Evolutionary conservation across 2,329 filamentous ascomycete genomes (phyloP), one percentile per base, ranked within the genome.

Genomic region (Xylariomycetidae sp.): DNA sequence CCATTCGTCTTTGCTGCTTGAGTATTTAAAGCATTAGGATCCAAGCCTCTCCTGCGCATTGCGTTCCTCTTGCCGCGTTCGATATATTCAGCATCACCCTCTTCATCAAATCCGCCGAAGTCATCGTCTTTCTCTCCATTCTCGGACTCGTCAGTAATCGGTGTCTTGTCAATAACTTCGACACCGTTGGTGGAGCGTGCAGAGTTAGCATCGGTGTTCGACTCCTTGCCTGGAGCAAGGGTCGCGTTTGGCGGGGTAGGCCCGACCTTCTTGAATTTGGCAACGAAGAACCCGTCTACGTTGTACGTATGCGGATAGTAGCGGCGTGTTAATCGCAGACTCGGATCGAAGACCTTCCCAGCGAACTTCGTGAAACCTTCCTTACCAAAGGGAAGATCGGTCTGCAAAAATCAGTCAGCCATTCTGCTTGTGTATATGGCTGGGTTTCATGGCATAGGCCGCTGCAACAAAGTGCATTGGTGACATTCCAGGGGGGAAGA

Each of bases 241-340:
- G n/a, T n/a, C 3, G 73, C 69, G 34, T 74, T 77, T 36, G 71
- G 64, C 2, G 85, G 82, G 25, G 85, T 86, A 3, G 87, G 84
- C 0, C 80, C 90, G 12, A 78, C 78, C 74, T 98, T 98, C 64
- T 94, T 89, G 66, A 98, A 85, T 64, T 98, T 98, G 54, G 88
- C 87, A 41, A 98, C 92, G 59, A 88, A 98, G 80, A 98, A 98
- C 45, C 92, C 92, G 59, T 97, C 92, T 20, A 98, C 88, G 65
- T 96, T 95, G 69, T 92, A 88, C 14, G 84, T 77, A 59, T 95
- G 88, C 1, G 88, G 88, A 64, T 94, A 95, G 69, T 88, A 95
- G 36, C 89, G 73, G 45, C 87, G 72, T 12, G 88, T 89, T 57
- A 89, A 70, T 54, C 83, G 85, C 69, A 98, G 78, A 47, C 78